Base-by-base conservation (phyloP, 2,329 filamentous ascomycete genomes). In the Colletotrichum ledebouriae region DNA sequence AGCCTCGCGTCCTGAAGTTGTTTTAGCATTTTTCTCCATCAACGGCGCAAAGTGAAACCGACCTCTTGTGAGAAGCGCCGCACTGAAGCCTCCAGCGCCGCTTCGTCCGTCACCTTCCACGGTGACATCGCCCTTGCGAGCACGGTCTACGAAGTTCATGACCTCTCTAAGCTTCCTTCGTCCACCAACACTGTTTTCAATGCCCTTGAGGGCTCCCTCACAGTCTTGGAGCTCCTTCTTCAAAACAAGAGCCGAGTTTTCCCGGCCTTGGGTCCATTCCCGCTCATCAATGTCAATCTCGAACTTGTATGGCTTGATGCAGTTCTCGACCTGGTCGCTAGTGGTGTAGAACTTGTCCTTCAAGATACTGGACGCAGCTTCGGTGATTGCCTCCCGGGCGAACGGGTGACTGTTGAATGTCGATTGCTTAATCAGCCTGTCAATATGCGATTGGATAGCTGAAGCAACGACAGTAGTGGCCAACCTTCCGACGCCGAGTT, bases 241-340 rank as follows among this genome's bases (percentile, higher is more conserved):
- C n/a, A 99, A 82, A 1, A 96, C 90, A 9, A 84, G 86, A 44
- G 89, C 87, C 1, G 95, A 91, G 73, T 97, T 96, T 52, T 97
- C 94, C 59, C 95, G 86, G 0, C 94, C 94, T 69, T 92, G 89
- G 3, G 85, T 79, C 96, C 96, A 99, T 78, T 99, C 97, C 7
- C 89, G 85, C 44, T 94, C 92, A 75, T 97, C 94, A 50, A 99
- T 90, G 74, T 99, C 96, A 67, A 99, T 97, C 71, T 98, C 94
- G 73, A 95, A 98, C 78, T 99, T 99, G 84, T 95, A 99, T 0
- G 97, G 96, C 79, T 99, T 99, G 80, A 99, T 97, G 77, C 95
- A 99, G 77, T 98, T 98, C 79, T 99, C 96, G 1, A 99, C 93
- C 80, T 98, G 96, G 75, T 99, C 97, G 71, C 93, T 96, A 1